phyloP scores from a whole-genome alignment of 306 rosid species.

The Vigna radiata region DNA sequence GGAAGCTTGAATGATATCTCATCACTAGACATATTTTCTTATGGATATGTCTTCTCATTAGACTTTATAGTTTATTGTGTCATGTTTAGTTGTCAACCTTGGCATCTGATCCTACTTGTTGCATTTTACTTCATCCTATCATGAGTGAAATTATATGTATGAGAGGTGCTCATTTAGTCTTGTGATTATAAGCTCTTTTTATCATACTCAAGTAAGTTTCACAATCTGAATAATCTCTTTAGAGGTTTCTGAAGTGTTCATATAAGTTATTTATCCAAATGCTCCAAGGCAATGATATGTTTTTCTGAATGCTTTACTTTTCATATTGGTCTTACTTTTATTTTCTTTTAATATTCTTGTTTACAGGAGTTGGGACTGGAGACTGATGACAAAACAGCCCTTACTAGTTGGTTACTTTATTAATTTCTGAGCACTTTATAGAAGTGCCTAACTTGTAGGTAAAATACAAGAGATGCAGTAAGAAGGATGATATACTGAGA shows the following conservation, averaged over 20 bases:
- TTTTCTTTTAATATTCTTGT: conserved; percentile 39
- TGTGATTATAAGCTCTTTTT: neutral
- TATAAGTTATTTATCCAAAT: neutral
- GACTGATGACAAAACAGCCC: conserved; percentile 98
- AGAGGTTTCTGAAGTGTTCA: neutral
- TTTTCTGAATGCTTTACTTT: conserved; percentile 25
- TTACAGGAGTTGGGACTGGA: conserved; percentile 96
- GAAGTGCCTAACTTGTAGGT: no score
- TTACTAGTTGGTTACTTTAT: conserved; percentile 71
- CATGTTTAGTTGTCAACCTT: conserved; percentile 13
- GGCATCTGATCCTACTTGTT: conserved; percentile 41
- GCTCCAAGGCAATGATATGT: neutral
- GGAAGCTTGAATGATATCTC: conserved; percentile 20
- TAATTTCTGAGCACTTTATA: no score
- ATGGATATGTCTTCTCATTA: conserved; percentile 13
- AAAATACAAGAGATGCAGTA: no score
- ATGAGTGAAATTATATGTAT: conserved; percentile 18
- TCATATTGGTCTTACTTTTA: conserved; percentile 12
- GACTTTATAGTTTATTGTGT: conserved; percentile 8
- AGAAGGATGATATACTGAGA: no score
- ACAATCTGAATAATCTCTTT: neutral
- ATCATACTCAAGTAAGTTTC: neutral
- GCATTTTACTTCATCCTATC: conserved; percentile 18
- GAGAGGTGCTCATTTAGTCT: neutral
- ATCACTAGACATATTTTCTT: conserved; percentile 5